These are phyloP conservation scores for Emergomyces orientalis DNA, from an alignment of 2,329 filamentous ascomycete genomes.

Conservation along the genomic window DNA sequence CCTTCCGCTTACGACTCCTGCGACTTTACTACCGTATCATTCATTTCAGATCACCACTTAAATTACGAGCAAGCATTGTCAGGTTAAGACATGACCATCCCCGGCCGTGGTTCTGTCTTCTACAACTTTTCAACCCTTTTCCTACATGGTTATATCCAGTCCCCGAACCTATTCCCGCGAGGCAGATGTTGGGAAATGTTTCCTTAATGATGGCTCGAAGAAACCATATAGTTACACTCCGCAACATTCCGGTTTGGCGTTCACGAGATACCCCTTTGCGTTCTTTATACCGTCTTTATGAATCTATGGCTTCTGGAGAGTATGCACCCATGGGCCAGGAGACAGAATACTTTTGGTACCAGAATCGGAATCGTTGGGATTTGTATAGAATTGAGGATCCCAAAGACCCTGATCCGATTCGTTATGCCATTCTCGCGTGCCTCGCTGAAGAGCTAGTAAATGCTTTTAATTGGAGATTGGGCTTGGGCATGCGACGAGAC, in stretches of 20 bases:
- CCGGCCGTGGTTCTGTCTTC: slow-evolving; percentile 16
- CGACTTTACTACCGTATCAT: slow-evolving; percentile 1
- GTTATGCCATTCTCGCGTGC: slow-evolving; percentile 24
- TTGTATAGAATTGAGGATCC: slow-evolving; percentile 22
- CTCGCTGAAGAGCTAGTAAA: slow-evolving; percentile 20
- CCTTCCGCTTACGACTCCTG: not conserved
- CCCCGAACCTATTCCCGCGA: slow-evolving; percentile 13
- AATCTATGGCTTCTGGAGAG: slow-evolving; percentile 18
- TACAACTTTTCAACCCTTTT: slow-evolving; percentile 20
- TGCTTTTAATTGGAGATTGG: slow-evolving; percentile 23
- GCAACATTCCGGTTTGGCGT: slow-evolving; percentile 18
- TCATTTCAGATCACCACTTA: slow-evolving; percentile 14
- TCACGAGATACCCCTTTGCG: slow-evolving; percentile 20
- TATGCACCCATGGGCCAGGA: slow-evolving; percentile 17
- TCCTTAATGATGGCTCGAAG: slow-evolving; percentile 10
- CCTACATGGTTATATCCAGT: slow-evolving; percentile 14
- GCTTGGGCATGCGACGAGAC: slow-evolving; percentile 19
- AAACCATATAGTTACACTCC: slow-evolving; percentile 9
- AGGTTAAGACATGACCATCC: slow-evolving; percentile 18
- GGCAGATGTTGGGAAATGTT: slow-evolving; percentile 12
- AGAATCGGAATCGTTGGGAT: slow-evolving; percentile 17
- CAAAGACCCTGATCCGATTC: slow-evolving; percentile 20
- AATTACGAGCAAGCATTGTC: slow-evolving; percentile 17
- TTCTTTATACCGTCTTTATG: slow-evolving; percentile 23
- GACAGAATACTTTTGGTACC: slow-evolving; percentile 24